These are phyloP conservation scores for Sugiyamaella valdiviana DNA, from an alignment of 805 yeast genomes.

Conservation along the genomic window DNA sequence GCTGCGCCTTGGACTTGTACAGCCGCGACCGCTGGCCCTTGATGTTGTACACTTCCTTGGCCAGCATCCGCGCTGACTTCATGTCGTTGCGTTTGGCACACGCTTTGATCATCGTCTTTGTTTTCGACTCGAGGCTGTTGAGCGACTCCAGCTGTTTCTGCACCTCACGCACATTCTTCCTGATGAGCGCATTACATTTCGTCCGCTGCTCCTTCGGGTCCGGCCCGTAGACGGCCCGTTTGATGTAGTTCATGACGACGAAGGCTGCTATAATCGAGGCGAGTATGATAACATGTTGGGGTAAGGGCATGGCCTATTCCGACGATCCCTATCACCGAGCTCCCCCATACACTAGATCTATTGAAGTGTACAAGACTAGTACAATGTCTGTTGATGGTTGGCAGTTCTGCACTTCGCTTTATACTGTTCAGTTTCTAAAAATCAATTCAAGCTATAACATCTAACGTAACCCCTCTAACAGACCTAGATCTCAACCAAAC, in stretches of 20 bases:
- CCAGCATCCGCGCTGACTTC: conserved; percentile 70
- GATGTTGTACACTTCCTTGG: conserved; percentile 70
- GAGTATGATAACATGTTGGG: no score
- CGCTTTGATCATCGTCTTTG: conserved; percentile 66
- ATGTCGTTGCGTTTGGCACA: conserved; percentile 72
- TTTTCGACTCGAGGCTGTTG: conserved; percentile 57
- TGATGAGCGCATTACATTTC: conserved; percentile 67
- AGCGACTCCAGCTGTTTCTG: conserved; percentile 70
- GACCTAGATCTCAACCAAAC: no score
- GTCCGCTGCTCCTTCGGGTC: conserved; percentile 82
- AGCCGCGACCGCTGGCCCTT: conserved; percentile 69
- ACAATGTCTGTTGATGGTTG: no score
- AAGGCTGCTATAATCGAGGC: not conserved
- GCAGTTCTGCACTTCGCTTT: no score
- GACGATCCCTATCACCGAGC: no score
- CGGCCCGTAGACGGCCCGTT: conserved; percentile 91
- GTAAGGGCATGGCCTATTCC: not conserved
- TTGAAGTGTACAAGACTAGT: no score
- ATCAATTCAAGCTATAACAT: no score
- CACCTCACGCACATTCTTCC: conserved; percentile 78
- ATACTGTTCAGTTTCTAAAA: no score
- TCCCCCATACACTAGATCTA: no score
- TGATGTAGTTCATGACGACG: conserved; percentile 65
- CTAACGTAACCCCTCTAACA: no score
- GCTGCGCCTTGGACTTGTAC: conserved; percentile 73